Evolutionary conservation across 2,329 filamentous ascomycete genomes (phyloP).

Genomic region (Cordyceps militaris): DNA sequence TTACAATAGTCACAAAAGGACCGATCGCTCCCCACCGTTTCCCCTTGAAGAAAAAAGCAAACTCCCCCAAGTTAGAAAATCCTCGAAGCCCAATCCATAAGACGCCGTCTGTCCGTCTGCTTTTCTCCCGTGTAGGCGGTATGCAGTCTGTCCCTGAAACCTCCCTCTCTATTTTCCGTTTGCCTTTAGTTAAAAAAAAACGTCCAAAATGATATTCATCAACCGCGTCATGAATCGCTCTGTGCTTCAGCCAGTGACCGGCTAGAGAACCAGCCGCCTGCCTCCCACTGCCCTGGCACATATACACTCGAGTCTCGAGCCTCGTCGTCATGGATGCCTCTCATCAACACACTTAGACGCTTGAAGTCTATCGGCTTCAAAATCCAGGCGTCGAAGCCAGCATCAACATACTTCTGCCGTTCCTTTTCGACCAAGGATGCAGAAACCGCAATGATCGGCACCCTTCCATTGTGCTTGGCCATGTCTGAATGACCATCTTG

Average conservation of each 20-base stretch:
- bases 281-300: constrained; percentile 66
- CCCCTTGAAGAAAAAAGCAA: neutral
- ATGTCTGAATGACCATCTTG: constrained; percentile 49
- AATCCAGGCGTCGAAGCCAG: constrained; percentile 87
- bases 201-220: neutral
- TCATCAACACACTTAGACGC: constrained; percentile 60
- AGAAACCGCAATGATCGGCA: constrained; percentile 82
- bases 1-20: neutral
- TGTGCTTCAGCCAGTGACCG: neutral
- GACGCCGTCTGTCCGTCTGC: neutral
- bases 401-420: constrained; percentile 60
- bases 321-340: constrained; percentile 57
- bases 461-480: constrained; percentile 53
- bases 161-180: neutral
- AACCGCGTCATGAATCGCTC: neutral
- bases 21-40: neutral
- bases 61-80: neutral
- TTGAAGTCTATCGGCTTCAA: constrained; percentile 81
- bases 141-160: too few relatives aligned
- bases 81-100: neutral
- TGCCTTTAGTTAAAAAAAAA: neutral
- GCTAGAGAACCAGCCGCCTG: constrained; percentile 70
- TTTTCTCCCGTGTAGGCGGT: neutral
- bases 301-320: constrained; percentile 60
- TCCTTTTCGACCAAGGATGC: constrained; percentile 71